Evolutionary conservation across 352 stramenopile species (phyloP), one percentile per base, ranked within the genome.

Genomic region (Globisporangium orthogonon): DNA sequence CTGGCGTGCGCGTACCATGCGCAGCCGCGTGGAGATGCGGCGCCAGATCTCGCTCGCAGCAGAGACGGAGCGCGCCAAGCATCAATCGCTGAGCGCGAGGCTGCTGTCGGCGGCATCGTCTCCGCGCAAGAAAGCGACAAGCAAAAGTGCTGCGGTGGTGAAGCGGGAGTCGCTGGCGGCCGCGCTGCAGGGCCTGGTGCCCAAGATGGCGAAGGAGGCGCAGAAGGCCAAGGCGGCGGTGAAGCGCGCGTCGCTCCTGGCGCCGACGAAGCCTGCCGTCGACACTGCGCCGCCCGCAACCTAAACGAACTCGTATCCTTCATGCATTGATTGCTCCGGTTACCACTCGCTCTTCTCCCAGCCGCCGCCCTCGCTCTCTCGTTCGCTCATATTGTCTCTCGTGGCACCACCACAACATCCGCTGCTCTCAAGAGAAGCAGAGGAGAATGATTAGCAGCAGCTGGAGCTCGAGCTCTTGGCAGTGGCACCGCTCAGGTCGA

Each of bases 401-500:
- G 23, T 23, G 23, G 23, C 23, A 23, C 23, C 23, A 23, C 23
- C 23, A 23, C 23, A 23, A 23, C 23, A 23, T 23, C 23, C 23
- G 23, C 23, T 23, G 23, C 23, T 23, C 23, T 23, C 23, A 23
- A 23, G 23, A 23, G 23, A 23, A 23, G 23, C 23, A 23, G 23
- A 23, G 23, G 23, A 23, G 23, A 23, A 23, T 23, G 53, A 0
- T 78, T 75, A 94, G 71, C 84, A 94, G 73, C 83, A 93, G 31
- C 70, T 73, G 58, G 61, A 82, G 67, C 67, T 87, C 54, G 90
- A 73, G 14, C 62, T 83, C 63, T 91, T 91, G 52, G 71, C 55
- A n/a, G 78, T 61, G 29, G 82, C 73, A 50, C 84, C 74, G 61
- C 82, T 94, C 56, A 94, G 61, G 63, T 94, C 84, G 50, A 94